These are phyloP conservation scores for Penicillium digitatum DNA, from an alignment of 2,329 filamentous ascomycete species.

Conservation along the genomic window DNA sequence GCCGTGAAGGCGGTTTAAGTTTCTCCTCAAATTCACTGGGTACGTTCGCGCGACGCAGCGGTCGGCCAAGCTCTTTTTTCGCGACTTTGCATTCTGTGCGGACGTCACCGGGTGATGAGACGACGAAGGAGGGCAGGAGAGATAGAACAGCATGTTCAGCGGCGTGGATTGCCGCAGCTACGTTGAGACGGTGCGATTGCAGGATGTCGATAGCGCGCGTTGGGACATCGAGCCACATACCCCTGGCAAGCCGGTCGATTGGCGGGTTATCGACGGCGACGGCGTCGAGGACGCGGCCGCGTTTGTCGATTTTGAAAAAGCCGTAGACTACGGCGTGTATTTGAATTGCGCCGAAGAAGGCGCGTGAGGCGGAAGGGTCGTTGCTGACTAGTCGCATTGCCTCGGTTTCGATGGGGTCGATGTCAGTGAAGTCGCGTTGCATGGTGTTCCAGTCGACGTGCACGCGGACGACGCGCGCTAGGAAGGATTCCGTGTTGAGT, in stretches of 20 bases:
- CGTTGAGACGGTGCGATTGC: conserved; percentile 65
- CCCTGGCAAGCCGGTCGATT: conserved; percentile 77
- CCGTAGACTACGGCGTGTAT: conserved; percentile 89
- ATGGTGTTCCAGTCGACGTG: conserved; percentile 93
- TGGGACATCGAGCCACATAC: conserved; percentile 94
- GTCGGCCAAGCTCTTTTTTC: conserved; percentile 77
- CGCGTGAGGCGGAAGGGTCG: conserved; percentile 56
- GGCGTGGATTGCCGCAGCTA: conserved; percentile 87
- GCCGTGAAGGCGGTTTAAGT: conserved; percentile 51
- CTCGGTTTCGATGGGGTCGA: conserved; percentile 90
- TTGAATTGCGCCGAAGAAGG: conserved; percentile 81
- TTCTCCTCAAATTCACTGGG: conserved; percentile 13
- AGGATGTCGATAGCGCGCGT: conserved; percentile 74
- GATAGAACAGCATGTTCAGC: conserved; percentile 87
- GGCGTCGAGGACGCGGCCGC: conserved; percentile 79
- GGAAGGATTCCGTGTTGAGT: conserved; percentile 71
- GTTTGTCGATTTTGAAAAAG: conserved; percentile 94
- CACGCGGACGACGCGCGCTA: conserved; percentile 83
- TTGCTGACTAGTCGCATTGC: conserved; percentile 67
- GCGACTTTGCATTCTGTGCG: conserved; percentile 90
- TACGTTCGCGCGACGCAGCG: conserved; percentile 31
- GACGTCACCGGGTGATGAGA: conserved; percentile 85
- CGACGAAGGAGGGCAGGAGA: conserved; percentile 84
- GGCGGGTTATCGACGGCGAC: conserved; percentile 91
- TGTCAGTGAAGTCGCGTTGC: conserved; percentile 88